A percentile compares a stretch with the other conserved stretches of the same genome.
Conservation (phyloP, 208 protist genomes). For the Wallacemonas sp. region DNA sequence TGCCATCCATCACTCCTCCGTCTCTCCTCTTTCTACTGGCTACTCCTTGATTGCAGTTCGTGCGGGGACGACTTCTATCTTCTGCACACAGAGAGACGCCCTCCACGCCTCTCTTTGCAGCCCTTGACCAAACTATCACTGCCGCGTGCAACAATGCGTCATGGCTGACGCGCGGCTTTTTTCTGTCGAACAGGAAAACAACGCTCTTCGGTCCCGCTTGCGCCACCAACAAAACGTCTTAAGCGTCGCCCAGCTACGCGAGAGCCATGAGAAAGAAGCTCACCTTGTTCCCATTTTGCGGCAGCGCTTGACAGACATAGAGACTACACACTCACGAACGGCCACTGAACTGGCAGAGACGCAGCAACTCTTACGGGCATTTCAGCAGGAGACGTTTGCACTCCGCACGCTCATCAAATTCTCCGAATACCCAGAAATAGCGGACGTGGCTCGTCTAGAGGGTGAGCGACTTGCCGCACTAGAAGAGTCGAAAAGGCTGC, state of each 20-base stretch:
- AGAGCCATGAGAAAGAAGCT: constrained; percentile 26
- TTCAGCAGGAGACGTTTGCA: constrained; percentile 42
- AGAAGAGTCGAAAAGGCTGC: constrained; percentile 35
- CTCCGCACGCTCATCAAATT: constrained; percentile 47
- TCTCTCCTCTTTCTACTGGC: too few relatives aligned
- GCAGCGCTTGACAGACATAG: constrained; percentile 24
- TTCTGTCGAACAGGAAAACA: constrained; percentile 29
- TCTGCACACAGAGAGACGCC: too few relatives aligned
- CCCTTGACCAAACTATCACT: too few relatives aligned
- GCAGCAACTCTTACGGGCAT: constrained; percentile 26
- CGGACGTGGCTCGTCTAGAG: constrained; percentile 22
- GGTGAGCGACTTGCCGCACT: constrained; percentile 23
- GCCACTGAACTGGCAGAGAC: constrained; percentile 36
- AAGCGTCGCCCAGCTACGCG: constrained; percentile 24
- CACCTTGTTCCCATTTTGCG: constrained; percentile 36
- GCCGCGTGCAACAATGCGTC: too few relatives aligned
- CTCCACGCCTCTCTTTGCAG: too few relatives aligned
- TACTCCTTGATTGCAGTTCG: too few relatives aligned
- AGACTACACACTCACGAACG: constrained; percentile 24
- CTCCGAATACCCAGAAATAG: constrained; percentile 34
- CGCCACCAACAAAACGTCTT: constrained; percentile 30
- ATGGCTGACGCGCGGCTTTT: constrained; percentile 15
- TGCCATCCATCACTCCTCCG: too few relatives aligned
- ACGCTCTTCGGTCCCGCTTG: constrained; percentile 18
- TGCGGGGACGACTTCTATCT: too few relatives aligned